Evolutionary conservation across 768 basidiomycete species (phyloP).

Genomic region (Lactifluus hygrophoroides): DNA sequence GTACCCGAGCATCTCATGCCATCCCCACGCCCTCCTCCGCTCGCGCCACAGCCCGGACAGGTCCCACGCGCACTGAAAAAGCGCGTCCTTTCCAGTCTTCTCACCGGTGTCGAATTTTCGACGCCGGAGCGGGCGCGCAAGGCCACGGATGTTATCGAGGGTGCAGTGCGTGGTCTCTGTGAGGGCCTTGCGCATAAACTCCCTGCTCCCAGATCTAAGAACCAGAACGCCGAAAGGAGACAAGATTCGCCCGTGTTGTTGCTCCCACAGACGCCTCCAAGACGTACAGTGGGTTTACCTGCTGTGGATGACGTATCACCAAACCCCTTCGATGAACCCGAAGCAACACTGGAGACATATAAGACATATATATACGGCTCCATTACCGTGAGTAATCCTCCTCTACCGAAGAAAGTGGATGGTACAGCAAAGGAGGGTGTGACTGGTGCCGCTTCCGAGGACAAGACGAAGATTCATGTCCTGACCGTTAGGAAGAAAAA

Average conservation of each 20-base stretch:
- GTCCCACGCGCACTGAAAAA: conserved; percentile 56
- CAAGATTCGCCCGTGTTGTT: conserved; percentile 26
- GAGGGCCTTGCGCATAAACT: conserved; percentile 40
- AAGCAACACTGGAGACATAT: conserved; percentile 54
- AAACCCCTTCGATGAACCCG: conserved; percentile 61
- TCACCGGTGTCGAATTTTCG: conserved; percentile 73
- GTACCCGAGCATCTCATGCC: conserved; percentile 21
- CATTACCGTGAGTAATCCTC: conserved; percentile 43
- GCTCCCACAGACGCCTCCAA: conserved; percentile 45
- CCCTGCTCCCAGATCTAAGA: conserved; percentile 9
- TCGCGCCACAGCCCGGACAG: conserved; percentile 48
- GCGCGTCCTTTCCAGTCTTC: conserved; percentile 59
- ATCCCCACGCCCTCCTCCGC: conserved; percentile 24
- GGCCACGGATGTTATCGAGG: conserved; percentile 65
- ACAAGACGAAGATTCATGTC: conserved; percentile 40
- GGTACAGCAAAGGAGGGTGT: conserved; percentile 11
- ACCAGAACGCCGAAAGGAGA: background rate
- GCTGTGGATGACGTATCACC: conserved; percentile 44
- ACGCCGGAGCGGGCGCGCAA: conserved; percentile 52
- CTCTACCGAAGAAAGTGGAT: conserved; percentile 24
- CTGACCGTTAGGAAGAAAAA: conserved; percentile 49
- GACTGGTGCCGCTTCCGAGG: conserved; percentile 15
- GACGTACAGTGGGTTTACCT: conserved; percentile 26
- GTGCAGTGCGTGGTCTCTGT: conserved; percentile 60
- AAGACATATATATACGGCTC: conserved; percentile 50